Base-by-base conservation (phyloP, 495 filamentous ascomycete species). In the Aspergillus cristatus region DNA sequence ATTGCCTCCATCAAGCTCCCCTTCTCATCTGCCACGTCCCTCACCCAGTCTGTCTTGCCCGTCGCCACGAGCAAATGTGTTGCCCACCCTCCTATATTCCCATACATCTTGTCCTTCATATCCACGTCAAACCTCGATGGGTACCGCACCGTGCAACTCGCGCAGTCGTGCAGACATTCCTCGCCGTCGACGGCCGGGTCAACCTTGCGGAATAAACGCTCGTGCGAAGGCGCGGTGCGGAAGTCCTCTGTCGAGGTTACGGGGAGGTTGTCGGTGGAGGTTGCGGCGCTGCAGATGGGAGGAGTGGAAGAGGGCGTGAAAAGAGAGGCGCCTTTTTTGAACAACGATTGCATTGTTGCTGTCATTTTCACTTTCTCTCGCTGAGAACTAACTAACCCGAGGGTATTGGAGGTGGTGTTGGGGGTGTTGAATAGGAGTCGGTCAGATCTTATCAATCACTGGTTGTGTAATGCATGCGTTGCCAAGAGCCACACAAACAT, bases 1-100 rank as follows among this genome's bases (percentile, higher is more conserved):
- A 97, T 76, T 6, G 89, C 93, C 64, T 93, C 79, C 91, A 98
- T 97, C 18, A 98, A 75, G 53, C 87, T 94, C 1, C 88, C 93
- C 58, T 78, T 75, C 65, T 97, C 91, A 48, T 97, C 84, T 31
- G 76, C 79, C 11, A 97, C 84, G 62, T 94, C 82, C 33, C 84
- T 63, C 47, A 89, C 80, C 91, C 91, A 98, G 62, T 98, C 93
- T 15, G 80, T 79, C 67, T 96, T 94, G 28, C 88, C 87, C 1
- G 91, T 98, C 8, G 90, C 91, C 13, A 98, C 86, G 28, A 98
- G 70, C 38, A 94, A 51, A 57, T 98, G 91, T 13, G 85, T 90
- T 36, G 76, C 76, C 82, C 86, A 98, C 7, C 81, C 86, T 44
- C 91, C 87, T 26, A 97, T 75, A 32, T 83, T 68, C 2, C 91